Percentiles rank a stretch among this genome's conserved stretches.
phyloP scores from a whole-genome alignment of 2,329 filamentous ascomycete species.

The Penicillium italicum region DNA sequence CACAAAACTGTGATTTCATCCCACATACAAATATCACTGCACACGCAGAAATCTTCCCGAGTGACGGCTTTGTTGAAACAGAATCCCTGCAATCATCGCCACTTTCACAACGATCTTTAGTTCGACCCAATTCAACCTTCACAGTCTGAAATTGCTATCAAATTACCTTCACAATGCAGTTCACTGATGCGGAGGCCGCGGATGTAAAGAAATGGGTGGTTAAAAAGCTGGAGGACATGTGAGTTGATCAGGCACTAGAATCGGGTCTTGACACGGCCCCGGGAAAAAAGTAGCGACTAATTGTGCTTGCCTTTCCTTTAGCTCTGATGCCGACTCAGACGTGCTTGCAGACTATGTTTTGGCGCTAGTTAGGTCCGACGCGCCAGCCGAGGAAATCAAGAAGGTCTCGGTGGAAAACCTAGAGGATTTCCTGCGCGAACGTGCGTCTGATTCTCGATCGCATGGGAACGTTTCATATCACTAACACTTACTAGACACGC shows the following conservation, averaged over 20 bases:
- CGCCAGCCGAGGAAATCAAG: conserved; percentile 52
- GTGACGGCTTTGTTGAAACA: conserved; percentile 5
- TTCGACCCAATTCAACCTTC: not conserved
- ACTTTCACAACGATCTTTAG: not conserved
- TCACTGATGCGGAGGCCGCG: conserved; percentile 51
- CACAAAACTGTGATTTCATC: not conserved
- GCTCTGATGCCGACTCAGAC: conserved; percentile 60
- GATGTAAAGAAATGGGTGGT: conserved; percentile 58
- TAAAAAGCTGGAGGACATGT: conserved; percentile 57
- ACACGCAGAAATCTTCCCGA: not conserved
- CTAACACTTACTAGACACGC: conserved; percentile 43
- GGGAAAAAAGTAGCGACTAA: conserved; percentile 3
- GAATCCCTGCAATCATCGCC: conserved; percentile 9
- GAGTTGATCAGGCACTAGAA: conserved; percentile 24
- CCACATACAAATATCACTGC: not conserved
- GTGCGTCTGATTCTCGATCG: conserved; percentile 33
- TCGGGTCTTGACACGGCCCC: not conserved
- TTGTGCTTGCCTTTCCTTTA: conserved; percentile 25
- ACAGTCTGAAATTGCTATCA: not conserved
- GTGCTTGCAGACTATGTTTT: conserved; percentile 61
- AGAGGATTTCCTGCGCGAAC: conserved; percentile 56
- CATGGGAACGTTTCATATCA: conserved; percentile 2
- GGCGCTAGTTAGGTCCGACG: conserved; percentile 55
- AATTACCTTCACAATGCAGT: conserved; percentile 44
- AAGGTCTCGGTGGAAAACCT: conserved; percentile 54